Percentiles rank a stretch among this genome's conserved stretches.
These are phyloP conservation scores for Rhytidhysteron rufulum DNA, from an alignment of 2,329 filamentous ascomycete species.

Conservation along the genomic window DNA sequence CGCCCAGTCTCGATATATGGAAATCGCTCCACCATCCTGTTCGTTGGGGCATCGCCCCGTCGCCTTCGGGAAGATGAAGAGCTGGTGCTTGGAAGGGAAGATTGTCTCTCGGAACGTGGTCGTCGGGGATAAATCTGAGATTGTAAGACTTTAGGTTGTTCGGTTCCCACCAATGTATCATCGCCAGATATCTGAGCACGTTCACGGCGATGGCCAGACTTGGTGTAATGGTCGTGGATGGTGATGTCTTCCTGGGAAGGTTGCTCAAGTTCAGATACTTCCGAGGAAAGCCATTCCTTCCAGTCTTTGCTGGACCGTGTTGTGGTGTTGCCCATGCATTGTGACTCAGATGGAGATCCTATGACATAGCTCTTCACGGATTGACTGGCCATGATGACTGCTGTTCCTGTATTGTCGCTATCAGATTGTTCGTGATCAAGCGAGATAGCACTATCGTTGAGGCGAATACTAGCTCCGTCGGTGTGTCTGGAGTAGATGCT, in stretches of 20 bases:
- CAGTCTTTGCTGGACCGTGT: slow-evolving; percentile 40
- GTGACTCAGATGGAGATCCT: slow-evolving; percentile 23
- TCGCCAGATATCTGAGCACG: slow-evolving; percentile 21
- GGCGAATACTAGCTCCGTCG: slow-evolving; percentile 33
- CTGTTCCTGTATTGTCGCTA: slow-evolving; percentile 26
- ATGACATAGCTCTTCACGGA: slow-evolving; percentile 42
- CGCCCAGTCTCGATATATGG: slow-evolving; percentile 37
- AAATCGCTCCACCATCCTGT: slow-evolving; percentile 45
- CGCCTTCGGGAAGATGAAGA: not conserved
- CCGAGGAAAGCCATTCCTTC: slow-evolving; percentile 45
- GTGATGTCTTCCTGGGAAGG: slow-evolving; percentile 22
- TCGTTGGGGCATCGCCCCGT: slow-evolving; percentile 16
- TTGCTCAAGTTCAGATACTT: slow-evolving; percentile 37
- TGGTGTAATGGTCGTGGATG: slow-evolving; percentile 21
- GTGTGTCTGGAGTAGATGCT: slow-evolving; percentile 46
- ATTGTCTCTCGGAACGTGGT: not conserved
- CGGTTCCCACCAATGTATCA: slow-evolving; percentile 14
- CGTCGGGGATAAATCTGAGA: not conserved
- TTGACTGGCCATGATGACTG: slow-evolving; percentile 42
- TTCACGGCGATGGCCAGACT: slow-evolving; percentile 15
- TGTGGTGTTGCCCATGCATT: slow-evolving; percentile 12
- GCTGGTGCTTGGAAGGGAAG: not conserved
- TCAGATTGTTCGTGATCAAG: slow-evolving; percentile 12
- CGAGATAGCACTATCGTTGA: slow-evolving; percentile 32
- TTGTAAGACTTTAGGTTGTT: not conserved